Evolutionary conservation across 2,329 filamentous ascomycete genomes (phyloP), one percentile per base, ranked within the genome.

Genomic region (Talaromyces sp.): DNA sequence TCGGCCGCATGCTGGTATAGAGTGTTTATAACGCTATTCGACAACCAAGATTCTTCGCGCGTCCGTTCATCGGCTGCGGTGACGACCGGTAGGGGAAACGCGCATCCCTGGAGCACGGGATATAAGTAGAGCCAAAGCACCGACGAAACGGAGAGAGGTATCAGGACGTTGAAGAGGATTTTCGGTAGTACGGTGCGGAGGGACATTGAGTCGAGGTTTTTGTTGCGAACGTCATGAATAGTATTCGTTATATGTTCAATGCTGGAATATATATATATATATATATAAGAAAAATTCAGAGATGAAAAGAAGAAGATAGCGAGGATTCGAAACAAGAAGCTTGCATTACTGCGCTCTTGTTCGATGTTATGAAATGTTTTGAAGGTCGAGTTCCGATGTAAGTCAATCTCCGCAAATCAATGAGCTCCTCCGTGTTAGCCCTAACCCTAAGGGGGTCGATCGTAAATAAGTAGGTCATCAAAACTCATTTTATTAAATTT

Each of bases 121-220:
- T 96, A 98, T 45, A 94, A 82, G 80, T 97, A 97, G 62, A 98
- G 84, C 79, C 93, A 96, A 69, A 88, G 72, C 61, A 90, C 92
- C 73, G 87, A 86, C 68, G 87, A 79, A 73, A 94, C 72, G 66
- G 90, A 89, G 74, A 94, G 73, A 58, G 91, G 88, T 52, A 90
- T 74, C 43, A 88, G 77, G 68, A 84, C 72, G 72, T 79, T 73
- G 50, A 57, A 47, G 73, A 83, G 79, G 67, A 82, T 69, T 72
- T 74, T 73, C 72, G 79, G 77, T 63, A 85, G 73, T 65, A 83
- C 66, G 68, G 70, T 72, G 74, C 79, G 84, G 74, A 82, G 74
- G 72, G 76, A 82, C 84, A 86, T 86, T 71, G 77, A 66, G 59
- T 47, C 57, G 47, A 43, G 39, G 60, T 41, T 43, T 31, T 13